Base-by-base conservation (phyloP, 2,329 filamentous ascomycete species). In the Pyrenochaeta sp. region DNA sequence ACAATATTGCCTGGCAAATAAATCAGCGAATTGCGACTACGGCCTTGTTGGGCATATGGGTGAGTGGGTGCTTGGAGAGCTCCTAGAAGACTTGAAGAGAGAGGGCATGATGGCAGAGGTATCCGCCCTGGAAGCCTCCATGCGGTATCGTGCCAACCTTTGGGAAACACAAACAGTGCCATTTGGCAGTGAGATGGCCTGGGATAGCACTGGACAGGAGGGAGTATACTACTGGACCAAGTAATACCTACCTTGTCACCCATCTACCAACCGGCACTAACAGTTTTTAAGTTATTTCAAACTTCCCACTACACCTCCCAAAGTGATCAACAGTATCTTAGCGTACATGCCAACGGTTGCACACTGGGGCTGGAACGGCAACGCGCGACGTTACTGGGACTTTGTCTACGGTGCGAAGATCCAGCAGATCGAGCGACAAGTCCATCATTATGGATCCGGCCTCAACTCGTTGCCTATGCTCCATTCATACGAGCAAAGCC, bases 291-390 rank as follows among this genome's bases (percentile, higher is more conserved):
- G 61, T 34, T 82, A 86, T 65, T 88, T 88, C 66, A 80, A 80
- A 2, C 77, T 83, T 46, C 72, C 72, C 0, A 66, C 66, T 0
- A 84, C 84, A 0, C 79, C 77, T 0, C 69, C 69, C 1, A 87
- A 87, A 62, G 83, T 89, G 0, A 76, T 88, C 45, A 78, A 83
- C 54, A 84, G 81, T 24, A 84, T 88, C 3, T 68, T 85, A 1
- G 86, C 83, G 0, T 88, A 83, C 60, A 86, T 82, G 77, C 85
- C 86, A 0, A 84, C 83, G 0, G 82, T 88, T 0, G 77, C 84
- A 0, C 86, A 88, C 61, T 88, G 86, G 86, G 86, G 84, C 2
- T 88, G 83, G 83, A 86, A 88, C 50, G 86, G 86, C 12, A 88
- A 87, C 59, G 84, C 85, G 0, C 79, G 86, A 1, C 74, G 85